These are phyloP conservation scores for Penicillium simplicissimum DNA, from an alignment of 495 filamentous ascomycete species.

Conservation along the genomic window DNA sequence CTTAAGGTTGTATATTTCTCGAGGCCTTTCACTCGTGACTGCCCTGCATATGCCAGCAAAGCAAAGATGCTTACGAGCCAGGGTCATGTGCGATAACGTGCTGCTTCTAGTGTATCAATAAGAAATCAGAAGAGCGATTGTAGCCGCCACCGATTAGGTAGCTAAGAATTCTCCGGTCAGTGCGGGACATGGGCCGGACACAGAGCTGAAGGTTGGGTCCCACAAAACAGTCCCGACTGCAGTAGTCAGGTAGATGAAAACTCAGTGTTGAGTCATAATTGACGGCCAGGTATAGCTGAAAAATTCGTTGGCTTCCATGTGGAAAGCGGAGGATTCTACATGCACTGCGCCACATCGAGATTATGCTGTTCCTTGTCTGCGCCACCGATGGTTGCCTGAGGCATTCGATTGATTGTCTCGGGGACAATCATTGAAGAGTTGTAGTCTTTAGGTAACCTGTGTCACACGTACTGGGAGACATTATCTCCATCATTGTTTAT, in stretches of 20 bases:
- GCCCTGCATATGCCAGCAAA: not conserved
- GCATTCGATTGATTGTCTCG: not conserved
- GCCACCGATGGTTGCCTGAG: constrained; percentile 9
- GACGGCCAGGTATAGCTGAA: constrained; percentile 10
- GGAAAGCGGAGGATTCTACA: constrained; percentile 6
- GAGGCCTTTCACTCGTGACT: not conserved
- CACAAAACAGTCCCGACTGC: constrained; percentile 1
- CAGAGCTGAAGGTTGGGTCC: constrained; percentile 11
- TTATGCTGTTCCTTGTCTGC: not conserved
- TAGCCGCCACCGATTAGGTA: constrained; percentile 13
- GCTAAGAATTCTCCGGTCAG: constrained; percentile 11
- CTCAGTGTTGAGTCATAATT: constrained; percentile 5
- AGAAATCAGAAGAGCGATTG: not conserved
- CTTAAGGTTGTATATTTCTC: not conserved
- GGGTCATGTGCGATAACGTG: not conserved
- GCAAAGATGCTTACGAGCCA: not conserved
- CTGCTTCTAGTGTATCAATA: not conserved
- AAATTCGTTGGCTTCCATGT: not conserved
- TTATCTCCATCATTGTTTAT: not conserved
- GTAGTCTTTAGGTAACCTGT: not conserved
- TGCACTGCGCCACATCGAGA: constrained; percentile 13
- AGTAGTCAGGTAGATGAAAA: not conserved
- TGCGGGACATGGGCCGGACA: not conserved
- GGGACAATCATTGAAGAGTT: not conserved
- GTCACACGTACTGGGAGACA: not conserved